Base-by-base conservation (phyloP, 257 asterid species). In the Handroanthus guayacan region DNA sequence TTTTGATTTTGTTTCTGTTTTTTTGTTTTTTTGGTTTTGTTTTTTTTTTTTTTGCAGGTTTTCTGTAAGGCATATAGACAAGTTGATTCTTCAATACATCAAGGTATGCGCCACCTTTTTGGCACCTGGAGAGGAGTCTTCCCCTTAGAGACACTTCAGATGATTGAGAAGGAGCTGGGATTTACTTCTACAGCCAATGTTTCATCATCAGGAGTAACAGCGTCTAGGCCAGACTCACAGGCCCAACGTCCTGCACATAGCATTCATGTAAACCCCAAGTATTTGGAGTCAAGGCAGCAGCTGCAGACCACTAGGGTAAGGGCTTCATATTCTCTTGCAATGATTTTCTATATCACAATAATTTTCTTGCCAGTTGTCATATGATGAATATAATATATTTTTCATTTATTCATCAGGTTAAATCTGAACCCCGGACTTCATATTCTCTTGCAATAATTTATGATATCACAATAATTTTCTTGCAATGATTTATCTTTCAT, bases 101-200 rank as follows among this genome's bases (percentile, higher is more conserved):
- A 80, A 77, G 86, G 91, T 75, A 89, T 91, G 97, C 88, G 91
- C 80, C 97, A 91, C 77, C 94, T 91, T 79, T 90, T 91, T 75
- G 91, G 92, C 74, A 91, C 97, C 67, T 91, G 97, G 97, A 91
- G 84, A 74, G 97, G 88, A 58, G 90, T 89, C 36, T 91, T 91
- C 48, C 90, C 90, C 72, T 79, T 81, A 8, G 89, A 81, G 58
- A 60, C 91, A 58, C 91, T 91, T 38, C 91, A 89, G 76, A 69
- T 75, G 60, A 91, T 91, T 78, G 95, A 86, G 82, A 87, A 85
- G 76, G 97, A 91, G 75, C 95, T 91, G 72, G 95, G 91, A 57
- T 86, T 91, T 77, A 66, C 76, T 6, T 61, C 85, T 36, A 64
- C 75, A 45, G 86, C 76, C 76, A 89, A 86, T 54, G 89, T 88